These are phyloP conservation scores for Saccharomyces hybrid DNA, from an alignment of 1,139 yeast genomes.

Conservation along the genomic window DNA sequence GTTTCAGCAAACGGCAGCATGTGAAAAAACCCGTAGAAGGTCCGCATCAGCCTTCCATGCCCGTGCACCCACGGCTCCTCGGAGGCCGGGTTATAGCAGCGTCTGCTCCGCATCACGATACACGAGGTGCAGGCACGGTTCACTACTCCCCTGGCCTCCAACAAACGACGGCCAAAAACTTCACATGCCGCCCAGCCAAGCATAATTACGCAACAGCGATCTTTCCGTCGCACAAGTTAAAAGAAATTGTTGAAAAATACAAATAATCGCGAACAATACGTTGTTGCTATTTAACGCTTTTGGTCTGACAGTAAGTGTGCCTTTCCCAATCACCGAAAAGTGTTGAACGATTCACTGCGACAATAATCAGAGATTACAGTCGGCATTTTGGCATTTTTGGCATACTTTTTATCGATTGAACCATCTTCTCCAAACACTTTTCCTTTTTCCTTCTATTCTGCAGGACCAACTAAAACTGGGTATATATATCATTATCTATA, in stretches of 20 bases:
- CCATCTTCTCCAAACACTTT: not conserved
- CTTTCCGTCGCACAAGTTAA: not conserved
- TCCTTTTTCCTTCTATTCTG: not conserved
- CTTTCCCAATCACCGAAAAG: not conserved
- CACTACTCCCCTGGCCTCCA: not conserved
- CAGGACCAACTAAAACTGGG: not conserved
- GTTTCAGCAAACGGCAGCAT: not conserved
- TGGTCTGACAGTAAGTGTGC: conserved; percentile 1
- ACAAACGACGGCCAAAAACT: not conserved
- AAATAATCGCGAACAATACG: not conserved
- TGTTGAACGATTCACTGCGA: conserved; percentile 1
- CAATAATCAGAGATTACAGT: not conserved
- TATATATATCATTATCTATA: not conserved
- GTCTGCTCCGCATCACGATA: not conserved
- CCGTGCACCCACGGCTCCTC: not conserved
- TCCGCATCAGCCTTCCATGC: not conserved
- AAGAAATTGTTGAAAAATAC: conserved; percentile 1
- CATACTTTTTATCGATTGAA: conserved; percentile 1
- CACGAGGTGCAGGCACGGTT: not conserved
- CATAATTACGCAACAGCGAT: conserved; percentile 1
- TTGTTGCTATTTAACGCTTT: conserved; percentile 1
- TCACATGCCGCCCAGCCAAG: conserved; percentile 1
- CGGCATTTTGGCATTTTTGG: not conserved
- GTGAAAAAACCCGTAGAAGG: not conserved
- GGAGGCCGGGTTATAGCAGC: not conserved